Percentiles rank a stretch among this genome's conserved stretches.
These are phyloP conservation scores for Tylopilus orsonianus DNA, from an alignment of 1,284 basidiomycete species.

Conservation along the genomic window DNA sequence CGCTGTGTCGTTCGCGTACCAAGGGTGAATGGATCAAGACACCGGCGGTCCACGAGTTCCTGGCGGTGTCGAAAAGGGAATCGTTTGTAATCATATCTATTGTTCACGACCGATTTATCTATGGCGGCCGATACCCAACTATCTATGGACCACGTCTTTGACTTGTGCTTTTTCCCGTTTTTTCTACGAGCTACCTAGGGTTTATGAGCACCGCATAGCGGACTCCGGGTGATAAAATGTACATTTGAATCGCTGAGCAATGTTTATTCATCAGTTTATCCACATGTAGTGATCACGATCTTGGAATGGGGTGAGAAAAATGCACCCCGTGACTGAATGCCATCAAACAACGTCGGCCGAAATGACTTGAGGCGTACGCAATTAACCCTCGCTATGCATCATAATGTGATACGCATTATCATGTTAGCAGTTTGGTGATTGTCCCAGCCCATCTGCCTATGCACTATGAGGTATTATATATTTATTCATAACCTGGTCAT, in stretches of 20 bases:
- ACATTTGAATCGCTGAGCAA: background rate
- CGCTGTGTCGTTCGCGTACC: slow-evolving; percentile 90
- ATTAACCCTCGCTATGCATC: too few relatives aligned
- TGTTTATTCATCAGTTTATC: slow-evolving; percentile 5
- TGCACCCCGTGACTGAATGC: too few relatives aligned
- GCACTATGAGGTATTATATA: too few relatives aligned
- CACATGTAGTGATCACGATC: background rate
- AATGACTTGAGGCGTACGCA: too few relatives aligned
- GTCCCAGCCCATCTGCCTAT: too few relatives aligned
- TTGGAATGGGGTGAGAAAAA: background rate
- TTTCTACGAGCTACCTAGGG: too few relatives aligned
- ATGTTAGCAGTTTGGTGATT: too few relatives aligned
- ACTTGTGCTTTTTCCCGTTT: too few relatives aligned
- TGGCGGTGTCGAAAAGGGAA: slow-evolving; percentile 2
- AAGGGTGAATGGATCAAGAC: slow-evolving; percentile 52
- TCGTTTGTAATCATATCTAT: background rate
- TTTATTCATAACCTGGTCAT: too few relatives aligned
- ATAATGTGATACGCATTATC: too few relatives aligned
- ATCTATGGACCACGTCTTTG: background rate
- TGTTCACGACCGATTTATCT: background rate
- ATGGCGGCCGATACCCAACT: background rate
- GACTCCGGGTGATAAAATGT: slow-evolving; percentile 5
- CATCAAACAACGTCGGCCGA: too few relatives aligned
- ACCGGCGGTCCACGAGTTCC: background rate
- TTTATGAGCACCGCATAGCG: too few relatives aligned